Percentiles rank a stretch among this genome's conserved stretches.
Evolutionary conservation across 2,329 filamentous ascomycete genomes (phyloP).

Genomic region (Penicillium brasilianum): DNA sequence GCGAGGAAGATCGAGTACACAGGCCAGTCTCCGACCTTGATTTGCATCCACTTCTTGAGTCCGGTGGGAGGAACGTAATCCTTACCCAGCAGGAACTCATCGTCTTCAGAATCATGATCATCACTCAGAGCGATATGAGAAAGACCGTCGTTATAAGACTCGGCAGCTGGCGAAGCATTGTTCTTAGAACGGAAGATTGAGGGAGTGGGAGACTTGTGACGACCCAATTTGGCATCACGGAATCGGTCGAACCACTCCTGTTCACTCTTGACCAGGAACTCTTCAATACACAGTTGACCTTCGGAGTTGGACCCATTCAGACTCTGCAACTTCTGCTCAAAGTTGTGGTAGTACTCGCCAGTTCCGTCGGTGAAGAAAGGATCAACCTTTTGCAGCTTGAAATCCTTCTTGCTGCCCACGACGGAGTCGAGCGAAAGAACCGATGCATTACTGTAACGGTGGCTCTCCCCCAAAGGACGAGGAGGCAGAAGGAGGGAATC

Average conservation of each 20-base stretch:
- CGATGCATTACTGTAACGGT: slow-evolving; percentile 50
- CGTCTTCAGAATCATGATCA: slow-evolving; percentile 45
- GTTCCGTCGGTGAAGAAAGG: slow-evolving; percentile 70
- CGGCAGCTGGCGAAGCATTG: slow-evolving; percentile 44
- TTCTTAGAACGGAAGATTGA: slow-evolving; percentile 41
- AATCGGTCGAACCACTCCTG: slow-evolving; percentile 69
- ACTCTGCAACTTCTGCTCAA: slow-evolving; percentile 60
- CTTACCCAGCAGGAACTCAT: slow-evolving; percentile 62
- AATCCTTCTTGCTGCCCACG: slow-evolving; percentile 65
- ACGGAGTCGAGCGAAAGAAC: slow-evolving; percentile 62
- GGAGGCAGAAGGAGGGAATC: slow-evolving; percentile 39
- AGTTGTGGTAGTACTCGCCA: slow-evolving; percentile 64
- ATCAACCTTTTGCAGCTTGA: slow-evolving; percentile 68
- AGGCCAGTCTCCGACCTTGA: slow-evolving; percentile 66
- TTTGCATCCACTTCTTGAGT: slow-evolving; percentile 60
- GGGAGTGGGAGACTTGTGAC: slow-evolving; percentile 48
- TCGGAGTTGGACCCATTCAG: slow-evolving; percentile 64
- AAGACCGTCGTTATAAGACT: slow-evolving; percentile 45
- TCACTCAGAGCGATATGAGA: slow-evolving; percentile 42
- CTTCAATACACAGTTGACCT: slow-evolving; percentile 65
- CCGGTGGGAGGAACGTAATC: slow-evolving; percentile 63
- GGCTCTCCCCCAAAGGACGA: slow-evolving; percentile 35
- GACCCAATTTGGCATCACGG: slow-evolving; percentile 63
- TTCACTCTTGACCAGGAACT: slow-evolving; percentile 68
- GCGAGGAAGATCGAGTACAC: slow-evolving; percentile 67